A percentile compares a stretch with the other conserved stretches of the same genome.
phyloP scores from a whole-genome alignment of 2,329 filamentous ascomycete genomes.

The Hirsutella rhossiliensis region DNA sequence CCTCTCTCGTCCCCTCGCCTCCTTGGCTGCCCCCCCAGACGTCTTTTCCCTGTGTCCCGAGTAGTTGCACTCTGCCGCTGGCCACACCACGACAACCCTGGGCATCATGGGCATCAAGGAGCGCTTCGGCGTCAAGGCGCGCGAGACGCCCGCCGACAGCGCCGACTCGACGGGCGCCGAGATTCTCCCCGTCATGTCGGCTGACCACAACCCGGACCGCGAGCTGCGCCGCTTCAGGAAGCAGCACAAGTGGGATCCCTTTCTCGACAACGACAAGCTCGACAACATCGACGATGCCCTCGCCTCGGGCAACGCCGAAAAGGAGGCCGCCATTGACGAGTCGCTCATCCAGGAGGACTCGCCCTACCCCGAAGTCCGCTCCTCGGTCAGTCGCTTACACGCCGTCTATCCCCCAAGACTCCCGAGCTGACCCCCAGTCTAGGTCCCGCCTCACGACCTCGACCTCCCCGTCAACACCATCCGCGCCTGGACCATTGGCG shows the following conservation, averaged over 20 bases:
- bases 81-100: not conserved
- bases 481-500: constrained; percentile 46
- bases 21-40: not conserved
- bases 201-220: constrained; percentile 8
- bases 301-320: constrained; percentile 28
- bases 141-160: constrained; percentile 5
- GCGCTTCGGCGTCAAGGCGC: constrained; percentile 7
- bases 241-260: constrained; percentile 44
- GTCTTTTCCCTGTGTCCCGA: not conserved
- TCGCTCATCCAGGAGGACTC: constrained; percentile 40
- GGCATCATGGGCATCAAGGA: constrained; percentile 11
- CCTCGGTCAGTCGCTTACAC: constrained; percentile 7
- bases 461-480: constrained; percentile 45
- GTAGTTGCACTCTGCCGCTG: not conserved
- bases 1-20: not conserved
- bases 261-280: constrained; percentile 38
- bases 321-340: constrained; percentile 31
- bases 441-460: constrained; percentile 30
- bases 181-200: constrained; percentile 6
- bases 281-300: constrained; percentile 38
- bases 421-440: not conserved
- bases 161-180: constrained; percentile 9
- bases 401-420: not conserved
- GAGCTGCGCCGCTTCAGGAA: constrained; percentile 31
- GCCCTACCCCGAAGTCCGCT: constrained; percentile 15